Percentiles rank a stretch among this genome's conserved stretches.
phyloP scores from a whole-genome alignment of 805 yeast genomes.

The Saccharomycopsis capsularis region DNA sequence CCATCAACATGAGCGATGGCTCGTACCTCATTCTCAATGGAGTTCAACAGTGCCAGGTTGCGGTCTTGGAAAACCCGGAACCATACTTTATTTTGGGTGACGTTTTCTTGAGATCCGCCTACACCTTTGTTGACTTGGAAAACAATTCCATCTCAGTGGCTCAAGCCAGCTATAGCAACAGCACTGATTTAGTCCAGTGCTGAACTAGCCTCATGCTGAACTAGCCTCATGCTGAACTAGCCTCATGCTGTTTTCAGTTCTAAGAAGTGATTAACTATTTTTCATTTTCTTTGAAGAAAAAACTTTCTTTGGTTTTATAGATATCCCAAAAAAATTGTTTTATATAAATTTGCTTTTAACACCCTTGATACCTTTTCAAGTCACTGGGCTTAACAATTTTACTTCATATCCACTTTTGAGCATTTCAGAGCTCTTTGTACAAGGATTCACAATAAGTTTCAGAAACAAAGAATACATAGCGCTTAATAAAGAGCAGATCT shows the following conservation, averaged over 20 bases:
- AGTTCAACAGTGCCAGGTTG: constrained; percentile 6
- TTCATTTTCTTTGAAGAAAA: not conserved
- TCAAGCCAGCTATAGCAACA: constrained; percentile 24
- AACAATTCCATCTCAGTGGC: constrained; percentile 38
- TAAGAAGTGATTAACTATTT: not conserved
- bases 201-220: no score
- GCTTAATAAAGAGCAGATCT: no score
- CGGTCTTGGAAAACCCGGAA: not conserved
- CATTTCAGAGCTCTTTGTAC: no score
- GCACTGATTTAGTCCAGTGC: not conserved
- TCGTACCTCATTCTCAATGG: constrained; percentile 6
- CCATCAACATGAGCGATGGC: not conserved
- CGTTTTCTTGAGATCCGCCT: constrained; percentile 41
- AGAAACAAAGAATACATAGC: no score
- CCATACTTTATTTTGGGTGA: constrained; percentile 37
- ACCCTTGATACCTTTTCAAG: no score
- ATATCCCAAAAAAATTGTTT: no score
- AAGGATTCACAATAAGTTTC: no score
- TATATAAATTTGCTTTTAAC: no score
- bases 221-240: no score
- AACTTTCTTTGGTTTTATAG: not conserved
- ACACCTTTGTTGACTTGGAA: constrained; percentile 45
- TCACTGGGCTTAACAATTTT: no score
- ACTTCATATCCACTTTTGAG: no score
- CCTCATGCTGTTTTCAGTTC: not conserved